Conservation (phyloP, 257 asterid species). For the Cinchona pubescens region DNA sequence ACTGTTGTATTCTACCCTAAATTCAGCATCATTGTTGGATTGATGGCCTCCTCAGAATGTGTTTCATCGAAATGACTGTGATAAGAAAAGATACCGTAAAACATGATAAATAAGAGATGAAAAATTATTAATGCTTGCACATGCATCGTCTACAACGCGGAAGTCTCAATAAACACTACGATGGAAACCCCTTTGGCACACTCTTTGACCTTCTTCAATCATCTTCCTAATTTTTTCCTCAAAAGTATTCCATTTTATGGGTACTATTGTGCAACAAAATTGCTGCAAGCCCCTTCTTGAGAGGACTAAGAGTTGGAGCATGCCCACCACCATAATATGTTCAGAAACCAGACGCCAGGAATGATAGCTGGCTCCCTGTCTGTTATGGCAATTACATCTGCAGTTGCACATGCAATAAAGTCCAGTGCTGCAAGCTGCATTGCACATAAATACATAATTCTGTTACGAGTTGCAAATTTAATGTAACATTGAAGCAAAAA, state of each 20-base stretch:
- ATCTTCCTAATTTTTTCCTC: slow-evolving; percentile 63
- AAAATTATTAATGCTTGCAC: slow-evolving; percentile 49
- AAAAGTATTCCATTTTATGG: slow-evolving; percentile 54
- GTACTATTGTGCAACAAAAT: slow-evolving; percentile 59
- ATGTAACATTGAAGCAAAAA: background rate
- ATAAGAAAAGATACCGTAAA: background rate
- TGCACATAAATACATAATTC: background rate
- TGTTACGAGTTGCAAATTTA: background rate
- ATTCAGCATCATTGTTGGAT: background rate
- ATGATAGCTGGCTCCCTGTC: slow-evolving; percentile 96
- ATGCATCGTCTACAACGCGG: slow-evolving; percentile 47
- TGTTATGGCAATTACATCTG: slow-evolving; percentile 87
- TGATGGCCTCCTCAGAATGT: background rate
- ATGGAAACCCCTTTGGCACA: slow-evolving; percentile 34
- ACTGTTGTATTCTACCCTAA: no score
- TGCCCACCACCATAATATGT: slow-evolving; percentile 73
- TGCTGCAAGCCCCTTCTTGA: slow-evolving; percentile 77
- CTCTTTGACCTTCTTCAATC: slow-evolving; percentile 81
- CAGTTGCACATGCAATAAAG: slow-evolving; percentile 75
- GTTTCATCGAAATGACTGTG: background rate
- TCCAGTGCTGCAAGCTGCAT: slow-evolving; percentile 95
- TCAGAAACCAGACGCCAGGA: slow-evolving; percentile 81
- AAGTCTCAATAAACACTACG: slow-evolving; percentile 61
- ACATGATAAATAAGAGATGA: background rate
- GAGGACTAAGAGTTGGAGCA: slow-evolving; percentile 80